A percentile compares a stretch with the other conserved stretches of the same genome.
These are phyloP conservation scores for Trichoderma sp. DNA, from an alignment of 2,329 filamentous ascomycete genomes.

Conservation along the genomic window DNA sequence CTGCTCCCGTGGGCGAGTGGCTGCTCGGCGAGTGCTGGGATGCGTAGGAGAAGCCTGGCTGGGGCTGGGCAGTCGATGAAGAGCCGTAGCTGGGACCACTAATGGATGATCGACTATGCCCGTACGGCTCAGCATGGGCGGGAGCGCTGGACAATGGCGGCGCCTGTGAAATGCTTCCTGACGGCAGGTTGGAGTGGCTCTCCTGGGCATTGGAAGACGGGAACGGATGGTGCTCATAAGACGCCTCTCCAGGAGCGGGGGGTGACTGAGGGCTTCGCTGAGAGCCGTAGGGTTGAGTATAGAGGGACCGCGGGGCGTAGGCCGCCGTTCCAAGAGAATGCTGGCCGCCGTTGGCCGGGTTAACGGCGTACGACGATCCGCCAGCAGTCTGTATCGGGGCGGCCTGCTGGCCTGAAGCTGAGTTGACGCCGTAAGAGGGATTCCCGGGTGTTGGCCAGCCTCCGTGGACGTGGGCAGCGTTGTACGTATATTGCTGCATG, in stretches of 20 bases:
- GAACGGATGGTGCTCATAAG: conserved; percentile 67
- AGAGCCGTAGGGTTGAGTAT: conserved; percentile 45
- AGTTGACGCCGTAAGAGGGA: conserved; percentile 52
- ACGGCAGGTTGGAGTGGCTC: conserved; percentile 28
- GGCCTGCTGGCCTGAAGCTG: conserved; percentile 34
- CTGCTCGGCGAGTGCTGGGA: conserved; percentile 38
- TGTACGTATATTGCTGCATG: conserved; percentile 47
- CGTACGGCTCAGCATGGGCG: conserved; percentile 58
- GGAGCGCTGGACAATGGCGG: conserved; percentile 49
- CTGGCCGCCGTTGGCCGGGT: conserved; percentile 38
- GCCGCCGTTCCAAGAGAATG: conserved; percentile 29
- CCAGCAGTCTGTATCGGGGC: conserved; percentile 28
- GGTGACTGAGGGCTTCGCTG: conserved; percentile 45
- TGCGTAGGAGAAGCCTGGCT: conserved; percentile 43
- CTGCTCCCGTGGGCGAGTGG: conserved; percentile 45
- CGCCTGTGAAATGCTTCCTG: conserved; percentile 40
- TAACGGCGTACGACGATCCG: conserved; percentile 49
- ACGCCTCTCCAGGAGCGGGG: conserved; percentile 54
- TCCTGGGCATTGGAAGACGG: conserved; percentile 44
- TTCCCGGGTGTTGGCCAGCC: conserved; percentile 57
- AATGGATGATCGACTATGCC: conserved; percentile 49
- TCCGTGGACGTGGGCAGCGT: conserved; percentile 46
- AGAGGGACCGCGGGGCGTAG: conserved; percentile 37
- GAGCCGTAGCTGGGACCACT: conserved; percentile 61
- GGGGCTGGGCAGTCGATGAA: conserved; percentile 46